Evolutionary conservation across 805 yeast species (phyloP).

Genomic region (Myxozyma udenii): DNA sequence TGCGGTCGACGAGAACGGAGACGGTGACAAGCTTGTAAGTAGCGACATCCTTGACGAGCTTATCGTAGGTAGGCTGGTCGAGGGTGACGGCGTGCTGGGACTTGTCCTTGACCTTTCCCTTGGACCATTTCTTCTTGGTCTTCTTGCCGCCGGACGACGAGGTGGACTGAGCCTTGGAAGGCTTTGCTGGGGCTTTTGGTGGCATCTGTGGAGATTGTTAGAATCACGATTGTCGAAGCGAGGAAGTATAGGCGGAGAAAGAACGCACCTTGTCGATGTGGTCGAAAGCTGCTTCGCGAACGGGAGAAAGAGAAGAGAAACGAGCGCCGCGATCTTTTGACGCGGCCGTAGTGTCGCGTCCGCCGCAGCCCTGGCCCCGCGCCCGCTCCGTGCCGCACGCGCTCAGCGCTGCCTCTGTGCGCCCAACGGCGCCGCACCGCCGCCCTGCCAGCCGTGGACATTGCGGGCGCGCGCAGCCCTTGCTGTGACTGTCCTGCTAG

Average conservation of each 20-base stretch:
- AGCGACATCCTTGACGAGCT: constrained; percentile 98
- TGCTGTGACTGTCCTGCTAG: too few species aligned
- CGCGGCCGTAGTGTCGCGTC: not conserved
- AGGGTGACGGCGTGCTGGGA: constrained; percentile 96
- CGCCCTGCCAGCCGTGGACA: too few species aligned
- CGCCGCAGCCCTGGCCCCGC: not conserved
- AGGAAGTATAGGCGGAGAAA: not conserved
- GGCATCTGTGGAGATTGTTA: constrained; percentile 20
- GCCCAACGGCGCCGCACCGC: too few species aligned
- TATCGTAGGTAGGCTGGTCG: constrained; percentile 98
- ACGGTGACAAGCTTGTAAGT: constrained; percentile 98
- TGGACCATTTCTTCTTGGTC: constrained; percentile 98
- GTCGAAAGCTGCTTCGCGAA: not conserved
- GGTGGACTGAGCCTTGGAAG: constrained; percentile 20
- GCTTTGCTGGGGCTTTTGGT: constrained; percentile 19
- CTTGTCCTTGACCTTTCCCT: constrained; percentile 99
- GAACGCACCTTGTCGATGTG: not conserved
- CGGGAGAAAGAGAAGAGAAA: too few species aligned
- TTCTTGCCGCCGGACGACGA: constrained; percentile 30
- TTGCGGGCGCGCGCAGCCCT: too few species aligned
- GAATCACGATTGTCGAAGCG: not conserved
- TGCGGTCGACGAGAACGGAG: constrained; percentile 97
- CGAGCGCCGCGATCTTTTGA: not conserved
- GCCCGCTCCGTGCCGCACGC: not conserved
- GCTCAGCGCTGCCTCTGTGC: not conserved